Evolutionary conservation across 495 filamentous ascomycete genomes (phyloP).

Genomic region (Hypoxylon crocopeplum): DNA sequence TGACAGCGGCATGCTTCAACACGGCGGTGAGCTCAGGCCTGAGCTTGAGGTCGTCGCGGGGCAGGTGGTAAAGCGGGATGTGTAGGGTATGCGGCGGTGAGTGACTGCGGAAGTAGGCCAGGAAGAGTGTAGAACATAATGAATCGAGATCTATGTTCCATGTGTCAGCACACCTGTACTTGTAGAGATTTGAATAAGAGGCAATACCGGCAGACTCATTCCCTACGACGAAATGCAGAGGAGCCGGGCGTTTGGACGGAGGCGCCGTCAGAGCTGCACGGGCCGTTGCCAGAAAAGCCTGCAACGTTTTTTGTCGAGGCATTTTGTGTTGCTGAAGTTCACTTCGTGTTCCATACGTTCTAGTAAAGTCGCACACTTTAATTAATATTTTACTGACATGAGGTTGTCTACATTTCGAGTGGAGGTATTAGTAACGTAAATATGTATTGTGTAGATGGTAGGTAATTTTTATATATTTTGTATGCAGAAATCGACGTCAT

Average conservation of each 20-base stretch:
- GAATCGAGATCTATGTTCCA: slow-evolving; percentile 80
- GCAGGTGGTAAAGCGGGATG: slow-evolving; percentile 82
- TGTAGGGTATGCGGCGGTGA: slow-evolving; percentile 61
- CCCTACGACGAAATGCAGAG: slow-evolving; percentile 70
- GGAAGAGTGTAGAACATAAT: slow-evolving; percentile 81
- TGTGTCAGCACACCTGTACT: background rate
- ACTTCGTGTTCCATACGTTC: slow-evolving; percentile 10
- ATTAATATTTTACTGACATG: too few relatives aligned
- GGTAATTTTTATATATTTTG: too few relatives aligned
- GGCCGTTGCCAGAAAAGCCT: slow-evolving; percentile 49
- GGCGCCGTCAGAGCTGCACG: slow-evolving; percentile 48
- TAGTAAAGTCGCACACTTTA: too few relatives aligned
- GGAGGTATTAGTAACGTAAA: too few relatives aligned
- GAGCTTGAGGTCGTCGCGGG: slow-evolving; percentile 69
- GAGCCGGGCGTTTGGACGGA: slow-evolving; percentile 42
- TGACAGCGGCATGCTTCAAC: slow-evolving; percentile 51
- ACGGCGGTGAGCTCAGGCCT: slow-evolving; percentile 80
- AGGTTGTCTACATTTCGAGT: background rate
- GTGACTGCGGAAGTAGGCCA: slow-evolving; percentile 78
- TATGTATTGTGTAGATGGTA: slow-evolving; percentile 10
- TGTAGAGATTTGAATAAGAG: background rate
- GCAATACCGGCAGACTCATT: slow-evolving; percentile 72
- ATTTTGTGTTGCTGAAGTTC: slow-evolving; percentile 9
- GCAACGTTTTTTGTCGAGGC: slow-evolving; percentile 35
- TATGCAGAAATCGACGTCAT: slow-evolving; percentile 13